A percentile compares a stretch with the other conserved stretches of the same genome.
phyloP scores from a whole-genome alignment of 768 basidiomycete genomes.

The Artomyces pyxidatus region DNA sequence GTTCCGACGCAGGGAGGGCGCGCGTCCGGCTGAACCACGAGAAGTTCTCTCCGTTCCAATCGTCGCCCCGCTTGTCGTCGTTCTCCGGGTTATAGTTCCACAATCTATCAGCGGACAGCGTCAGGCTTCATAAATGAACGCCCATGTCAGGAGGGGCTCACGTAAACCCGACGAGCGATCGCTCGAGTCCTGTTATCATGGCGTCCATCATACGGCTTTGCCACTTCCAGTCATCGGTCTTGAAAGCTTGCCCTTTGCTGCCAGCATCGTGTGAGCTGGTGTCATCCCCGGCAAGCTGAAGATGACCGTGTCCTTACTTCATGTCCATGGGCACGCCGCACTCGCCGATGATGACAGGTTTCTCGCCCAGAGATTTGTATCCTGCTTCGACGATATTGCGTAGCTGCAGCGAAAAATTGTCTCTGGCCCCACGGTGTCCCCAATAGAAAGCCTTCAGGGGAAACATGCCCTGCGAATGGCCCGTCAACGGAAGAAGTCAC shows the following conservation, averaged over 20 bases:
- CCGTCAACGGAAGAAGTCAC: too few relatives aligned
- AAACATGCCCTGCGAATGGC: conserved; percentile 67
- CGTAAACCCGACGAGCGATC: conserved; percentile 77
- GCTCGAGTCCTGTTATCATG: conserved; percentile 76
- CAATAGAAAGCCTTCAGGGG: conserved; percentile 75
- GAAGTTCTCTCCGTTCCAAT: conserved; percentile 97
- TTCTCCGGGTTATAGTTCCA: conserved; percentile 96
- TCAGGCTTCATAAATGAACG: background rate
- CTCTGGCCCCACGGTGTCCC: conserved; percentile 72
- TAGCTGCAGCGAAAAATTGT: conserved; percentile 81
- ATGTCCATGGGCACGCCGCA: conserved; percentile 96
- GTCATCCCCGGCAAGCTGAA: too few relatives aligned
- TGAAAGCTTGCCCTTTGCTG: conserved; percentile 67
- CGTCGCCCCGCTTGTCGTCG: conserved; percentile 67
- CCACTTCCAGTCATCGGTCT: conserved; percentile 66
- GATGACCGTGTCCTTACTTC: conserved; percentile 50
- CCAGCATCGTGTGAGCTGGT: too few relatives aligned
- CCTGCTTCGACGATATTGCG: conserved; percentile 66
- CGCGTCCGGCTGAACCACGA: conserved; percentile 78
- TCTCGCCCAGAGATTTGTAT: conserved; percentile 66
- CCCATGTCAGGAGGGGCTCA: conserved; percentile 31
- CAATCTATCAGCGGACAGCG: conserved; percentile 37
- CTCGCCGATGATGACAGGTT: conserved; percentile 84
- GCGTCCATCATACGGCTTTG: conserved; percentile 94
- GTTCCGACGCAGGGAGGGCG: conserved; percentile 44